Conservation (phyloP, 2,329 filamentous ascomycete genomes). For the Fusarium acutatum region DNA sequence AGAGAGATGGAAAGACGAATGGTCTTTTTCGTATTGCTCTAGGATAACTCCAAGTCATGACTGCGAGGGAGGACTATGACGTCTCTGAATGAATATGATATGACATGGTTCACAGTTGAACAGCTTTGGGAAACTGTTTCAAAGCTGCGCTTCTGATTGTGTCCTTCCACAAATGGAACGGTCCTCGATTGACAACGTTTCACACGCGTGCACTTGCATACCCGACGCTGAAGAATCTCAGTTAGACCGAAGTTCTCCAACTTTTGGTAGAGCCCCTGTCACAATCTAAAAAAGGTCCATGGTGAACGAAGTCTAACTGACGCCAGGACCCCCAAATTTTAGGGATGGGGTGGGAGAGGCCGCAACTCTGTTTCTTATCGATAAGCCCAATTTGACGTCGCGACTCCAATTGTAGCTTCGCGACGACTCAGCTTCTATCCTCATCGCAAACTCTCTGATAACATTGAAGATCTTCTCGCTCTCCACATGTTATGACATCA, state of each 20-base stretch:
- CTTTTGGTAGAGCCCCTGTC: constrained; percentile 14
- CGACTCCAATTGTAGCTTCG: constrained; percentile 15
- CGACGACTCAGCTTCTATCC: constrained; percentile 6
- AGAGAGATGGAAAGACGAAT: background rate
- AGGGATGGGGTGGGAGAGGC: background rate
- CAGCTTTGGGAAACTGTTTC: background rate
- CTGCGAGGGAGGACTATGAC: background rate
- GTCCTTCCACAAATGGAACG: background rate
- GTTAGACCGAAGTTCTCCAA: constrained; percentile 14
- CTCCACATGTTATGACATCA: background rate
- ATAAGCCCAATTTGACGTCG: constrained; percentile 31
- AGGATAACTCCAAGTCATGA: background rate
- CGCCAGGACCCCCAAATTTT: constrained; percentile 1
- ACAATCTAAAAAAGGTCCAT: background rate
- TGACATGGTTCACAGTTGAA: background rate
- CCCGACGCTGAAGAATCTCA: constrained; percentile 5
- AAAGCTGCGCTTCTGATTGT: background rate
- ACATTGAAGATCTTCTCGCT: background rate
- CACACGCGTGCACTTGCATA: constrained; percentile 22
- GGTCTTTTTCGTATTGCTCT: background rate
- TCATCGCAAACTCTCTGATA: background rate
- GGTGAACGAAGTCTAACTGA: background rate
- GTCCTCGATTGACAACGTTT: constrained; percentile 3
- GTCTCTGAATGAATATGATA: background rate
- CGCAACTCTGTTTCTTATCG: constrained; percentile 31